Evolutionary conservation across 2,329 filamentous ascomycete genomes (phyloP), one percentile per base, ranked within the genome.

Genomic region (Bisporella sp.): DNA sequence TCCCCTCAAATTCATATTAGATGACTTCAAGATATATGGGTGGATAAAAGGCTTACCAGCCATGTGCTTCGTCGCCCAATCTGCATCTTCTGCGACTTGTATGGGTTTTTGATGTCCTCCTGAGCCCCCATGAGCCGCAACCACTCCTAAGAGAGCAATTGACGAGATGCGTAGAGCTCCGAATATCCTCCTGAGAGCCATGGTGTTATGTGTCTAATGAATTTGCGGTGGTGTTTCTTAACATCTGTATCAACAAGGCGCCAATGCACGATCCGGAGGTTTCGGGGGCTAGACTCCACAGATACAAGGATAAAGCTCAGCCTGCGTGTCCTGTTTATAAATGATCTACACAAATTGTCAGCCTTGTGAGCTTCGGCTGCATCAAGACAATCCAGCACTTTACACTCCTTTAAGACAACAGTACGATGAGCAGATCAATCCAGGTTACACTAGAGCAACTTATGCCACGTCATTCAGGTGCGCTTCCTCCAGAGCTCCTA

Each of bases 361-460:
- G n/a, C 35, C 35, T 39, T 39, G n/a, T 5, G 37, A 6, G 37
- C 37, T 41, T 41, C 5, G 28, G 37, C 37, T 21, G n/a, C 28
- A 12, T 11, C 5, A 41, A 41, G 28, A n/a, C 37, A 41, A 41
- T 6, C 5, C 37, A 21, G n/a, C 37, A n/a, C 9, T 39, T 39
- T n/a, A 9, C 35, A 39, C 35, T n/a, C 35, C 8, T 39, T 21
- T 21, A 21, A 21, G 35, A 39, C 33, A 55, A 21, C 3, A 21
- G 8, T 4, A 37, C 53, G 30, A 93, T 93, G 87, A 88, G 85
- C 62, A 79, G 82, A 52, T 79, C 86, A 40, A 75, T 90, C 21
- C 85, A 91, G 61, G 83, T 87, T 62, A 82, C 84, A 0, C 73
- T 95, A 33, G 74, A 80, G n/a, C 84, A 81, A 32, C 71, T 93